Evolutionary conservation across 176 grass and related monocot species (phyloP), one percentile per base, ranked within the genome.

Genomic region (Rhynchospora pubera): DNA sequence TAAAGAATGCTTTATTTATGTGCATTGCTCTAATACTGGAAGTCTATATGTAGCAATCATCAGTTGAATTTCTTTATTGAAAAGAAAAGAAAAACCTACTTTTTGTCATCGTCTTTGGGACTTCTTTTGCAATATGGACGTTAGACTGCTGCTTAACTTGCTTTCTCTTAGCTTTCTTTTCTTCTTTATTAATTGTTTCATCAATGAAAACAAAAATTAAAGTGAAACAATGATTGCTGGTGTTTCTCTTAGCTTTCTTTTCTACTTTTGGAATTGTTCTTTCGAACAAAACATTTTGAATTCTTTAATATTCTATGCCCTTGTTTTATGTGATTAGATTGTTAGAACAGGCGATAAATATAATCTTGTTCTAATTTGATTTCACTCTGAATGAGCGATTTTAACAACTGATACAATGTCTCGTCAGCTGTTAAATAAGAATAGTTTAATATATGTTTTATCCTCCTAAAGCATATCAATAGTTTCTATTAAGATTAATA

Each of bases 101-200:
- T 76, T 76, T 76, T 76, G 48, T 76, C 72, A 55, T 55, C 53
- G 72, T 76, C 72, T 76, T 76, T 76, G 72, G 48, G 72, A 2
- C 48, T 75, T 67, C 7, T 52, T 76, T 53, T 76, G 48, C 6
- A 15, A 55, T 55, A 15, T 76, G 24, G 24, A 26, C 72, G 48
- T 76, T 55, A 76, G 47, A 76, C 10, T 51, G 48, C 48, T 16
- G 23, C 30, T 47, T 30, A 75, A 53, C 71, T 55, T 76, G 23
- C 72, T 76, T 55, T 76, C 12, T 55, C 11, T 76, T 76, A 53
- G 48, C 21, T 75, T 75, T 75, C 3, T 3, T 75, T 75, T 75
- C 5, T 30, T 28, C 9, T 28, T 75, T 53, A 4, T 14, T 15
- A 26, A 24, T 51, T 74, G 9, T 15, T 45, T 69, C 22, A 52